Percentiles rank a stretch among this genome's conserved stretches.
phyloP scores from a whole-genome alignment of 202 grass and related monocot genomes.

The Setaria italica region DNA sequence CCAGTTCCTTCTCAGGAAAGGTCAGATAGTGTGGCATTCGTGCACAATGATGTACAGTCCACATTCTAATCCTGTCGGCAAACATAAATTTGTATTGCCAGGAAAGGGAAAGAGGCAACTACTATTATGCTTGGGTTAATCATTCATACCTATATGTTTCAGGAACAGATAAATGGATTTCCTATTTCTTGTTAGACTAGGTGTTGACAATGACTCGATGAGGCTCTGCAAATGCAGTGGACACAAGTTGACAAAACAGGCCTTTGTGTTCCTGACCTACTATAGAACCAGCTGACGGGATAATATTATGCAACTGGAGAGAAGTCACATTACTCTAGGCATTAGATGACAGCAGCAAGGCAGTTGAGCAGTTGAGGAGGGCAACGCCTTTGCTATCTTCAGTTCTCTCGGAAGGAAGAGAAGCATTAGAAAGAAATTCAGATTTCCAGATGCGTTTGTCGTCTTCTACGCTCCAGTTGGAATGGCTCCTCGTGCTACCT shows the following conservation, averaged over 20 bases:
- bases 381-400: background rate
- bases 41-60: background rate
- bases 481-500: slow-evolving; percentile 12
- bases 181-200: background rate
- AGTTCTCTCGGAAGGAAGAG: slow-evolving; percentile 5
- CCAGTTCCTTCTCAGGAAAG: background rate
- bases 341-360: slow-evolving; percentile 32
- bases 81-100: background rate
- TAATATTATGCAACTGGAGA: slow-evolving; percentile 21
- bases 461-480: slow-evolving; percentile 10
- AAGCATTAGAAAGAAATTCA: background rate
- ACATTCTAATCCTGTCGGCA: background rate
- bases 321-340: slow-evolving; percentile 15
- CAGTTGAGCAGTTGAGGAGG: slow-evolving; percentile 32
- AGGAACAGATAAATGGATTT: background rate
- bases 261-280: slow-evolving; percentile 38
- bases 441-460: slow-evolving; percentile 17
- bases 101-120: background rate
- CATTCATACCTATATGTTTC: background rate
- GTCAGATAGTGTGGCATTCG: background rate
- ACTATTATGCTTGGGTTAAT: background rate
- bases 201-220: background rate
- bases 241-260: slow-evolving; percentile 40
- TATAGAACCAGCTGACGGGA: background rate
- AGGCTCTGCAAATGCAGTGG: background rate